Evolutionary conservation across 2,329 filamentous ascomycete genomes (phyloP), one percentile per base, ranked within the genome.

Genomic region (Colletotrichum camelliae): DNA sequence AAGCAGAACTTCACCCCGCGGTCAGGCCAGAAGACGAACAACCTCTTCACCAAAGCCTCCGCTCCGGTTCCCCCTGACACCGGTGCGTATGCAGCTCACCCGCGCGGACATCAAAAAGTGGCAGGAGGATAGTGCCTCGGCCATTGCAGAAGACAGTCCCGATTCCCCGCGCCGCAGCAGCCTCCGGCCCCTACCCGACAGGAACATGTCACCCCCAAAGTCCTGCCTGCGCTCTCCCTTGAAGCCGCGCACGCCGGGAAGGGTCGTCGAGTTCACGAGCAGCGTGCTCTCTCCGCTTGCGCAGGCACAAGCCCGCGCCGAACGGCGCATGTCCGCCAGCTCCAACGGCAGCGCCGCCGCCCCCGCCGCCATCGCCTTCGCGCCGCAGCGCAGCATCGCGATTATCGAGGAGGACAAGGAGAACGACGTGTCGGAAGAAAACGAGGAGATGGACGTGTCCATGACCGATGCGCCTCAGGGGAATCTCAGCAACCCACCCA

Each of bases 221-320:
- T 92, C 91, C 1, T 89, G 87, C 77, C 82, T 92, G 29, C 87
- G 91, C 21, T 91, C 90, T 5, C 89, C 90, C 0, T 80, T 90
- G 21, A 92, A 92, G 79, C 87, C 89, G 5, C 90, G 87, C 76
- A 91, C 89, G 3, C 89, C 89, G 1, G 91, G 91, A 6, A 87
- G 89, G 1, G 88, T 92, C 1, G 91, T 92, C 16, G 89, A 91
- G 73, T 92, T 92, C 77, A 88, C 88, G 1, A 88, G 87, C 81
- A 89, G 85, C 80, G 87, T 87, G 1, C 81, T 88, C 8, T 88
- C 88, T 5, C 88, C 88, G 1, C 78, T 85, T 2, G 84, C 86
- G 12, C 86, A 89, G 77, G 85, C 84, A 4, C 81, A 84, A 60
- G 70, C 57, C 24, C 67, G 69, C 35, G 72, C 73, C 8, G 24